Base-by-base conservation (phyloP, 441 rosid genomes). In the Raphanus hybrid region DNA sequence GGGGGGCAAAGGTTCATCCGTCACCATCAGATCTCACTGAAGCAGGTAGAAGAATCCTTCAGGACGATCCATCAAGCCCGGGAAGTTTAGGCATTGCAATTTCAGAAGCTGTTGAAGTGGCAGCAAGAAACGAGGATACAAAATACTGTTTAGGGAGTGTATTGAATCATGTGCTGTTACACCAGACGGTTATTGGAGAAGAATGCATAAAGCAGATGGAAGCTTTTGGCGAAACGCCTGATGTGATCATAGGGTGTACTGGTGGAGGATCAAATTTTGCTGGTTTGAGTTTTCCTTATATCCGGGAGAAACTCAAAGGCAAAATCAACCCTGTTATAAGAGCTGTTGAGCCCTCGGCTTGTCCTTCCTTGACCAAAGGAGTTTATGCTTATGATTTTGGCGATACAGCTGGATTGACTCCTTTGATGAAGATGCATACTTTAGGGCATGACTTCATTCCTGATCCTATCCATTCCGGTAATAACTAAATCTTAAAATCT, bases 351-450 rank as follows among this genome's bases (percentile, higher is more conserved):
- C 99, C 99, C 11, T 35, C 96, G 3, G 97, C 97, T 9, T 94
- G 99, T 71, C 99, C 99, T 65, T 92, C 99, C 0, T 76, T 92
- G 43, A 94, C 97, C 14, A 92, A 89, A 84, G 99, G 99, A 0
- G 85, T 88, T 23, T 91, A 92, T 18, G 91, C 97, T 14, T 92
- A 92, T 76, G 97, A 94, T 81, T 94, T 71, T 52, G 97, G 94
- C 0, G 99, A 92, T 64, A 90, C 94, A 0, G 99, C 90, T 5
- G 97, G 97, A 75, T 14, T 94, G 90, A 94, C 97, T 64, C 99
- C 99, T 34, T 79, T 94, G 85, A 90, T 92, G 99, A 94, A 94
- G 94, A 92, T 94, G 99, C 99, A 92, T 75, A 94, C 99, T 26
- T 88, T 94, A 27, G 99, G 99, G 20, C 99, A 94, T 35, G 97